phyloP scores from a whole-genome alignment of 768 basidiomycete genomes.

The Auriculariales sp. region DNA sequence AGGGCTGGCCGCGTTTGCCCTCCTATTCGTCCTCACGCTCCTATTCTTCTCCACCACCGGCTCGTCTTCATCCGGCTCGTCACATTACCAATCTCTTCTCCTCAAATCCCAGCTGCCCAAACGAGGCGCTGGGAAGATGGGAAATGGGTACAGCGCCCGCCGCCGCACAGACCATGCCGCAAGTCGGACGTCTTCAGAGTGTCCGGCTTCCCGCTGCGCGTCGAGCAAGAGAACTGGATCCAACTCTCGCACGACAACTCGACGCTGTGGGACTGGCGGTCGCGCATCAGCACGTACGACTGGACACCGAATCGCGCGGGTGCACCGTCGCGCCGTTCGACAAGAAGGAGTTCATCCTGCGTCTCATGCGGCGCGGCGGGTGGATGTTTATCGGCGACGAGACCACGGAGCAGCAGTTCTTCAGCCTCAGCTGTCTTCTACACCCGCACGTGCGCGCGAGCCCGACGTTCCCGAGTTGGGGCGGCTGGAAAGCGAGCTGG shows the following conservation, averaged over 20 bases:
- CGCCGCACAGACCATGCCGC: conserved; percentile 18
- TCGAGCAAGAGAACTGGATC: conserved; percentile 46
- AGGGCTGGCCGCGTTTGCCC: too few relatives aligned
- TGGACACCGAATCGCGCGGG: conserved; percentile 33
- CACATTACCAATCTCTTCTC: too few relatives aligned
- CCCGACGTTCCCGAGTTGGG: conserved; percentile 21
- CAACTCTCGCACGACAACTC: conserved; percentile 39
- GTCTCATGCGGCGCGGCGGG: conserved; percentile 53
- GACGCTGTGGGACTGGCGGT: conserved; percentile 30
- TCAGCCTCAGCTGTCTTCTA: conserved; percentile 51
- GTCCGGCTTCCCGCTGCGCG: conserved; percentile 43
- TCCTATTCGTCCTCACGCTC: too few relatives aligned
- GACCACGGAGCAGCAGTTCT: conserved; percentile 60
- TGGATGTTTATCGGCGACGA: conserved; percentile 52
- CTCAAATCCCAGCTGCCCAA: too few relatives aligned
- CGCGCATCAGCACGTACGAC: conserved; percentile 29
- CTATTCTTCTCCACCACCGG: too few relatives aligned
- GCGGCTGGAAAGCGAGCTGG: conserved; percentile 37
- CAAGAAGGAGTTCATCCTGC: conserved; percentile 29
- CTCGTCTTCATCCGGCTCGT: too few relatives aligned
- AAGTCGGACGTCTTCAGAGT: conserved; percentile 32
- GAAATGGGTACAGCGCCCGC: neutral
- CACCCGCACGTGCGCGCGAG: conserved; percentile 54
- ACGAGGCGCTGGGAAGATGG: neutral
- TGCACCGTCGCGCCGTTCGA: conserved; percentile 32